Evolutionary conservation across 352 stramenopile genomes (phyloP), one percentile per base, ranked within the genome.

Genomic region (Pythium aphanidermatum): DNA sequence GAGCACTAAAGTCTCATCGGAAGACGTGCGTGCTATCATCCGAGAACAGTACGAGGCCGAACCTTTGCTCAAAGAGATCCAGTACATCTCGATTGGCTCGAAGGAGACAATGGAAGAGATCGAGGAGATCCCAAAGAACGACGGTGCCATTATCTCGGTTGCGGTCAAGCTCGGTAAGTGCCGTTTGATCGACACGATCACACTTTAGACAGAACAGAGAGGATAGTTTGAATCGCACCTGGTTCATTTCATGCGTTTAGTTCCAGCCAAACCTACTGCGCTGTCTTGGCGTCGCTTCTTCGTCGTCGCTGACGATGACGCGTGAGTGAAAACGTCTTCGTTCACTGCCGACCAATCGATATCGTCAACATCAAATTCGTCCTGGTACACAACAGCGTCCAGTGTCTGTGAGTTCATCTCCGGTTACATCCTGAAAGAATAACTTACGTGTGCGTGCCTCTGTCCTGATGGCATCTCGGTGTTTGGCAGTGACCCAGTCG

Each of bases 181-280:
- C 33, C 86, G 96, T 37, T 77, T 99, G 36, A 99, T 99, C 65
- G 96, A 99, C 67, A 99, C 98, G 55, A 90, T 99, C 28, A 72
- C 93, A 21, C 39, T 96, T 30, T 90, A 68, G 45, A 13, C 13
- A 16, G 38, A 8, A 39, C 45, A 41, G 28, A 41, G 13, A 2
- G 8, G 26, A 21, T 17, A 52, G 29, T 29, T 20, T 31, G 16
- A 11, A 4, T 24, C 36, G 10, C 40, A 9, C 24, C n/a, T 13
- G 29, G 7, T 14, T 59, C 31, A 60, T 33, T 49, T 60, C 34
- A 32, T 44, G 32, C 39, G 46, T 26, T 56, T 55, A 25, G 32
- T 23, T 27, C n/a, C n/a, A n/a, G n/a, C n/a, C n/a, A n/a, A n/a
- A n/a, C n/a, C n/a, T n/a, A n/a, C n/a, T n/a, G n/a, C n/a, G n/a